phyloP scores from a whole-genome alignment of 192 early-diverging fungal species.

The Obelidium mucronatum region DNA sequence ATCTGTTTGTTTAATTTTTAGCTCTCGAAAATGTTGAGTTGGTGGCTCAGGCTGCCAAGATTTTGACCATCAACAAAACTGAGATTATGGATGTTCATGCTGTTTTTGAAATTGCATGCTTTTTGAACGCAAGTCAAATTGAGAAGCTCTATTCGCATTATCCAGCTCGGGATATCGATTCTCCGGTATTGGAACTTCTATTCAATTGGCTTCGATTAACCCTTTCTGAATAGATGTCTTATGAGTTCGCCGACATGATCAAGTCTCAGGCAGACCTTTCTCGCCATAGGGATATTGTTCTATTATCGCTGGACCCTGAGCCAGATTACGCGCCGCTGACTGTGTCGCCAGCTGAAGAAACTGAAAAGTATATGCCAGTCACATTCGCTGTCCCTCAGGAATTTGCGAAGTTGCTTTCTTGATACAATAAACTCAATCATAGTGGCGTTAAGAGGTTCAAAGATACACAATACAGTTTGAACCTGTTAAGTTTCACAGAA shows the following conservation, averaged over 20 bases:
- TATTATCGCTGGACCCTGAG: conserved; percentile 37
- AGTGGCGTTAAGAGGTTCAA: too few species aligned
- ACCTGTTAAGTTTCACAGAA: too few species aligned
- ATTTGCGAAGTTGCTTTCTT: not conserved
- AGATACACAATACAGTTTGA: too few species aligned
- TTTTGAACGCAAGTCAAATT: conserved; percentile 86
- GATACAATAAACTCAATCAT: not conserved
- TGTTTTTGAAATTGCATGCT: conserved; percentile 90
- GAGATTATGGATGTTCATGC: conserved; percentile 79
- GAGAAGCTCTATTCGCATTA: conserved; percentile 90
- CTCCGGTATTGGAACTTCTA: conserved; percentile 42
- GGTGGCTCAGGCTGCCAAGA: conserved; percentile 87
- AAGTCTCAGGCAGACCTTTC: not conserved
- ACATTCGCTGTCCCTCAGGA: not conserved
- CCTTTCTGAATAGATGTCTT: conserved; percentile 17
- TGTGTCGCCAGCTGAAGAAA: not conserved
- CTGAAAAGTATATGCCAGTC: not conserved
- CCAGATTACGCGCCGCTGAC: conserved; percentile 27
- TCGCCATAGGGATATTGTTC: not conserved
- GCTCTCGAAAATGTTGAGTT: conserved; percentile 73
- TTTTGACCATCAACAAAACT: conserved; percentile 86
- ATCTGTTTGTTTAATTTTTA: conserved; percentile 35
- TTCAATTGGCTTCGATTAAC: not conserved
- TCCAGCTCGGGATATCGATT: conserved; percentile 76
- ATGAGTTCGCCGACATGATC: conserved; percentile 21